These are phyloP conservation scores for Mycena venus DNA, from an alignment of 768 basidiomycete genomes.

Conservation along the genomic window DNA sequence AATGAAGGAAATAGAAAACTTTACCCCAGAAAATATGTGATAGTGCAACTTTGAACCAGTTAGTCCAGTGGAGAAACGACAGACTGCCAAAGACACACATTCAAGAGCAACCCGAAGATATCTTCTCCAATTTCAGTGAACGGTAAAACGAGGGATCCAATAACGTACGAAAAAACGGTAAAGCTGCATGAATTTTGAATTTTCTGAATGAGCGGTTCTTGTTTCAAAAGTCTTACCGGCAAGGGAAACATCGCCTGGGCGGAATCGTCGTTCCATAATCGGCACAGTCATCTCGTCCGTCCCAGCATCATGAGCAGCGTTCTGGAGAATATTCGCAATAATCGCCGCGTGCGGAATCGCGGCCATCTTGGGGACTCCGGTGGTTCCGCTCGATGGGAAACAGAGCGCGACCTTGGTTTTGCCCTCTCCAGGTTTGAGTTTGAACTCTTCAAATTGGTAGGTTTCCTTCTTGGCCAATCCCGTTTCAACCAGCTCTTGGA, in stretches of 20 bases:
- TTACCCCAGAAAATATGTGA: slow-evolving; percentile 10
- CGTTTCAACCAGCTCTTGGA: slow-evolving; percentile 8
- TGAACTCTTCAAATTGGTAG: slow-evolving; percentile 51
- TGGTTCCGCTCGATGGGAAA: slow-evolving; percentile 68
- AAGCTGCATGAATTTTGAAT: slow-evolving; percentile 27
- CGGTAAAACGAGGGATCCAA: too few species aligned
- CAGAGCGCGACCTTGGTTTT: slow-evolving; percentile 63
- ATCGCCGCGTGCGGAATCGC: slow-evolving; percentile 35
- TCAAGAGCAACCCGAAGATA: slow-evolving; percentile 57
- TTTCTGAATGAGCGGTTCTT: too few species aligned
- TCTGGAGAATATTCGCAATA: slow-evolving; percentile 57
- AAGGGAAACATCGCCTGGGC: slow-evolving; percentile 52
- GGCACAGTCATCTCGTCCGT: slow-evolving; percentile 43
- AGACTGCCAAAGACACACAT: slow-evolving; percentile 33
- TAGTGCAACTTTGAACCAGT: slow-evolving; percentile 8
- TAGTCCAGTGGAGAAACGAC: background rate
- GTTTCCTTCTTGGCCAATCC: background rate
- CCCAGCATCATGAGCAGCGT: slow-evolving; percentile 37
- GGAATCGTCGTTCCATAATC: slow-evolving; percentile 52
- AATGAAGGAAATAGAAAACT: background rate
- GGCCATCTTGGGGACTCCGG: slow-evolving; percentile 62
- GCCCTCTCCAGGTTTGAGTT: slow-evolving; percentile 57
- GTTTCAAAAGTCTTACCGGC: background rate
- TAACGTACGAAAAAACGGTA: slow-evolving; percentile 48
- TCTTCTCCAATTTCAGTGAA: slow-evolving; percentile 39